phyloP scores from a whole-genome alignment of 2,329 filamentous ascomycete genomes.

The Sodiomyces alkalinus region DNA sequence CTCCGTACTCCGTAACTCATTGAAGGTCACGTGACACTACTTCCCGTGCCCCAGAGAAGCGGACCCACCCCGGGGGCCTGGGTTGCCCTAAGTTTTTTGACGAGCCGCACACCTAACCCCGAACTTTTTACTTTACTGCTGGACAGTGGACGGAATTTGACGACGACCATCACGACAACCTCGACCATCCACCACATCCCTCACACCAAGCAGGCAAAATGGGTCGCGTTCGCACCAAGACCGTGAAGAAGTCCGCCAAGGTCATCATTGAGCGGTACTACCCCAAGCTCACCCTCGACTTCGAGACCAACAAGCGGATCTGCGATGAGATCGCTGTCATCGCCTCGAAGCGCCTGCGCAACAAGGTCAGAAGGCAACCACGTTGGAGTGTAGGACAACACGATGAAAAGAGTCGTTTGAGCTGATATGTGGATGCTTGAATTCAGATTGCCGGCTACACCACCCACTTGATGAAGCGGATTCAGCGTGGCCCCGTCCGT shows the following conservation, averaged over 20 bases:
- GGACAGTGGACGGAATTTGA: too few species aligned
- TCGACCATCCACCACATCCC: conserved; percentile 18
- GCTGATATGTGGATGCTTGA: too few species aligned
- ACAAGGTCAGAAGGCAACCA: conserved; percentile 59
- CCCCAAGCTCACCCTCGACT: conserved; percentile 96
- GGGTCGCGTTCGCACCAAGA: conserved; percentile 58
- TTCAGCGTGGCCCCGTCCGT: conserved; percentile 96
- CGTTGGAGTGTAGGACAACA: too few species aligned
- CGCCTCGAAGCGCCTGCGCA: conserved; percentile 95
- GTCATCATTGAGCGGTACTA: conserved; percentile 99
- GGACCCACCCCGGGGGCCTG: too few species aligned
- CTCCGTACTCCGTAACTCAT: too few species aligned
- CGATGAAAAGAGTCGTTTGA: too few species aligned
- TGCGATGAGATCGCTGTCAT: conserved; percentile 99
- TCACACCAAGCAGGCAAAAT: conserved; percentile 42
- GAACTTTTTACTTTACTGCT: too few species aligned
- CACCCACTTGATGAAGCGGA: conserved; percentile 99
- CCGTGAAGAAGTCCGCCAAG: conserved; percentile 75
- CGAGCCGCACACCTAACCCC: too few species aligned
- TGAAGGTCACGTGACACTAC: too few species aligned
- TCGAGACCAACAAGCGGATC: conserved; percentile 99
- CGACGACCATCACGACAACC: conserved; percentile 37
- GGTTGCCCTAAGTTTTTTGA: too few species aligned
- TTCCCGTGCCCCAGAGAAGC: too few species aligned
- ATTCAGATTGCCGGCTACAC: conserved; percentile 90